Percentiles rank a stretch among this genome's conserved stretches.
phyloP scores from a whole-genome alignment of 2,329 filamentous ascomycete species.

The Alternaria tenuissima region DNA sequence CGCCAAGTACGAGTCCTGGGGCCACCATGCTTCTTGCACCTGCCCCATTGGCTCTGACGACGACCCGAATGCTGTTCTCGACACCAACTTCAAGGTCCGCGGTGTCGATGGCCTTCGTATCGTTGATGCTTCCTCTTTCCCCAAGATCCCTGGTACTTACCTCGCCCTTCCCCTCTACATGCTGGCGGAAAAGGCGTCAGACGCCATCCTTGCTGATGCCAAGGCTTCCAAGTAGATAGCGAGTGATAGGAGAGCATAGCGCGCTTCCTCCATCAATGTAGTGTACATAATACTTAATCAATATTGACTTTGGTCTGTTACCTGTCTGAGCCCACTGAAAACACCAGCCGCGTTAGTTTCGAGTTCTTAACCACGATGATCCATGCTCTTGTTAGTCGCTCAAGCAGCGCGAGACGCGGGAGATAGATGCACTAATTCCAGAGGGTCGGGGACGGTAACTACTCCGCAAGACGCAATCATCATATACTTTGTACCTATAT shows the following conservation, averaged over 20 bases:
- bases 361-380: neutral
- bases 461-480: neutral
- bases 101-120: constrained; percentile 64
- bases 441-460: neutral
- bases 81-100: constrained; percentile 61
- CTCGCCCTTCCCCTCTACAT: constrained; percentile 63
- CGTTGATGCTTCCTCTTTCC: constrained; percentile 45
- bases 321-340: neutral
- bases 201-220: constrained; percentile 58
- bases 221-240: constrained; percentile 2
- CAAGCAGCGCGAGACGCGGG: neutral
- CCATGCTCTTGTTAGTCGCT: neutral
- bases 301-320: neutral
- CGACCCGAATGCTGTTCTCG: constrained; percentile 62
- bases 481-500: neutral
- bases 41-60: constrained; percentile 63
- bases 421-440: neutral
- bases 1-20: constrained; percentile 44
- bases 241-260: neutral
- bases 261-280: neutral
- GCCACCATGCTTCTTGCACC: constrained; percentile 66
- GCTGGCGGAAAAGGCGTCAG: constrained; percentile 68
- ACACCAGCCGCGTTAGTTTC: neutral
- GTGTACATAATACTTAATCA: neutral
- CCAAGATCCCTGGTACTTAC: constrained; percentile 60